Base-by-base conservation (phyloP, 1,139 yeast species). In the Taiozyma onychis region DNA sequence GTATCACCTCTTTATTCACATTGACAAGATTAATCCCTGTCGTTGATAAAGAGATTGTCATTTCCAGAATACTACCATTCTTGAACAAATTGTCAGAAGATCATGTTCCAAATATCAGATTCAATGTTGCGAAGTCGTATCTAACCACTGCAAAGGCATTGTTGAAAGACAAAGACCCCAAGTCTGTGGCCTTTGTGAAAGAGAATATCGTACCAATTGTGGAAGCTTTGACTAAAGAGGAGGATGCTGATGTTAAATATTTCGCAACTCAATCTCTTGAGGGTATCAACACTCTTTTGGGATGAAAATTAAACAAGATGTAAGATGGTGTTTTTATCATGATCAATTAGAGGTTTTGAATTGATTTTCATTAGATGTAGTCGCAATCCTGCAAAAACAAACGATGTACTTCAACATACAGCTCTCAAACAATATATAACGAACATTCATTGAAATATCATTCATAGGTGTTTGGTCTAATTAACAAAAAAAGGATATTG, bases 71-170 rank as follows among this genome's bases (percentile, higher is more conserved):
- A 45, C 73, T 90, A 60, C 97, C 97, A 24, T 91, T 89, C 64
- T 75, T 93, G 56, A 77, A 81, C 58, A 82, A 81, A 49, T 75
- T 91, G 59, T 75, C 83, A 46, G 75, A 75, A 48, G 99, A 93
- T 70, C 78, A 83, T 5, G 97, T 93, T 51, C 97, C 99, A 60
- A 93, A 93, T 68, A 91, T 93, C 59, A 78, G 97, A 66, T 93
- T 93, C 73, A 93, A 91, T 67, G 91, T 88, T 56, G 98, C 99
- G 27, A 90, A 88, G 68, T 81, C 96, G 32, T 83, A 86, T 64
- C 76, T 81, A 44, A 74, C 77, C 22, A 72, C 88, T 48, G 83
- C 78, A 42, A 77, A 80, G 65, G 75, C 78, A 39, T 75, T 81
- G 52, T 50, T 34, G 58, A 47, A 51, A n/a, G 54, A 52, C 16